Base-by-base conservation (phyloP, 495 filamentous ascomycete species). In the Penicillium nucicola region DNA sequence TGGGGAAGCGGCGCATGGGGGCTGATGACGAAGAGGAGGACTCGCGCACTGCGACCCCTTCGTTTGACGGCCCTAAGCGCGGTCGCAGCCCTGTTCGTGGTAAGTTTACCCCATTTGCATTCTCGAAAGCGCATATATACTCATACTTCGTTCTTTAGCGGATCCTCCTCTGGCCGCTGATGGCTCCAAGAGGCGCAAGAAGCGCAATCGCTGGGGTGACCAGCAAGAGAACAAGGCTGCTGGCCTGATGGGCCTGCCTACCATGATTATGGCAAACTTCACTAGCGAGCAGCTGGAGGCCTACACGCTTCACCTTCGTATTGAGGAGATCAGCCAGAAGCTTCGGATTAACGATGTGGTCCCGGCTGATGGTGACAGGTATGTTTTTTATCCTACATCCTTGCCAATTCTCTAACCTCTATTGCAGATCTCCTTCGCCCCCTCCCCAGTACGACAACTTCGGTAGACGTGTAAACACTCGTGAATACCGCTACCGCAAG, bases 281-380 rank as follows among this genome's bases (percentile, higher is more conserved):
- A 97, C 93, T 39, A 90, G 82, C 67, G 93, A 98, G 74, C 93
- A 98, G 74, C 82, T 97, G 36, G 93, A 98, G 70, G 93, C 93
- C 14, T 98, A 98, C 64, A 90, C 89, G 14, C 72, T 96, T 48
- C 92, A 98, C 68, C 74, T 98, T 56, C 89, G 93, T 66, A 95
- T 98, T 56, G 90, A 97, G 68, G 93, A 98, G 72, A 98, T 98
- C 60, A 97, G 90, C 66, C 92, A 98, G 76, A 97, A 97, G 79
- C 85, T 98, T 56, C 84, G 89, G 58, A 98, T 98, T 68, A 92
- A 96, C 70, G 93, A 98, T 76, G 92, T 97, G 41, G 91, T 98
- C 49, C 93, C 93, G 28, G 87, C 84, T 60, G 92, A 96, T 76
- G 89, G 90, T 53, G 89, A 97, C 66, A 83, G 92, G 92, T 96